Percentiles rank a stretch among this genome's conserved stretches.
Evolutionary conservation across 345 rosid species (phyloP).

Genomic region (Rhizophora apiculata): DNA sequence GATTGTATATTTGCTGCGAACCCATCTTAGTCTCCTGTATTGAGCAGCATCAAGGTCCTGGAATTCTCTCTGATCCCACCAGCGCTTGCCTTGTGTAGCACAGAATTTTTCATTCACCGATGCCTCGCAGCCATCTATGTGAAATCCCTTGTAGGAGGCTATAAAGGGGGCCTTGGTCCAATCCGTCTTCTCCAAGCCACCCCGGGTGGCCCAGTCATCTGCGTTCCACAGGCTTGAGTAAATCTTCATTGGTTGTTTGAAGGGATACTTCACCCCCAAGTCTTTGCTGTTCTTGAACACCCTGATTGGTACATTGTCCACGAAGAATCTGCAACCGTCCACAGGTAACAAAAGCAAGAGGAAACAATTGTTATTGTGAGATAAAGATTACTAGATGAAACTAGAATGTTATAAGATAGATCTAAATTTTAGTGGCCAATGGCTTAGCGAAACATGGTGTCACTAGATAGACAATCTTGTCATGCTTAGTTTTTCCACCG

Average conservation of each 20-base stretch:
- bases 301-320: conserved; percentile 11
- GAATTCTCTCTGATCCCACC: background rate
- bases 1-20: background rate
- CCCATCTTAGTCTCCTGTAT: background rate
- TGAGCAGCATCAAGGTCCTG: background rate
- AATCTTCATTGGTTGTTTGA: background rate
- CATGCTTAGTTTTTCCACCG: no score
- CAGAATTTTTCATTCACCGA: background rate
- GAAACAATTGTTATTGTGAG: no score
- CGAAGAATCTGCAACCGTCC: conserved; percentile 6
- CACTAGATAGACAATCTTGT: no score
- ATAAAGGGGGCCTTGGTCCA: background rate
- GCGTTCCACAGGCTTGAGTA: conserved; percentile 1
- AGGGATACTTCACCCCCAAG: background rate
- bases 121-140: background rate
- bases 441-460: no score
- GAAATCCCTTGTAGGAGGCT: background rate
- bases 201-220: background rate
- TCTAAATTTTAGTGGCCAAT: no score
- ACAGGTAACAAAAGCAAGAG: no score
- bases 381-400: no score
- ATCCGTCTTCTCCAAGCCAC: background rate
- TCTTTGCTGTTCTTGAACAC: conserved; percentile 16
- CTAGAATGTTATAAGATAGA: no score
- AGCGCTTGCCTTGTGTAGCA: background rate